These are phyloP conservation scores for Cytospora leucostoma DNA, from an alignment of 2,329 filamentous ascomycete genomes.

Conservation along the genomic window DNA sequence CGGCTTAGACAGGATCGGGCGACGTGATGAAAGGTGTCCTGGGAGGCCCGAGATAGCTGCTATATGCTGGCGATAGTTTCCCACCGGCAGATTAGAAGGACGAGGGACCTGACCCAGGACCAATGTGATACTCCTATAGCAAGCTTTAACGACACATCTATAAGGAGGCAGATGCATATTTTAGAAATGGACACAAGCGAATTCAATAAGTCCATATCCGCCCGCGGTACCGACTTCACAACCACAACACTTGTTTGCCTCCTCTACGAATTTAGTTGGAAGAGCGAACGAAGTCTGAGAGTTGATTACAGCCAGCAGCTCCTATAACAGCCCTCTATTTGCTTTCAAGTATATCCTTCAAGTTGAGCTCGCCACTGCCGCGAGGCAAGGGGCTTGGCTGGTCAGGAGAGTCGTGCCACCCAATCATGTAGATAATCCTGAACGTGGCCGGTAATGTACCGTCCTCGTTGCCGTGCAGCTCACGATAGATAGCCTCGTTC, in stretches of 20 bases:
- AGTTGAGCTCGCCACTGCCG: slow-evolving; percentile 82
- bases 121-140: neutral
- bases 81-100: neutral
- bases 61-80: too few relatives aligned
- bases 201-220: neutral
- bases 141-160: neutral
- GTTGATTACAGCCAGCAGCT: neutral
- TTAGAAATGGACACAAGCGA: neutral
- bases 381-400: slow-evolving; percentile 79
- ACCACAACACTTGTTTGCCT: neutral
- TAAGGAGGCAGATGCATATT: slow-evolving; percentile 1
- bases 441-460: slow-evolving; percentile 86
- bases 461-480: slow-evolving; percentile 81
- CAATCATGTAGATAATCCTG: slow-evolving; percentile 96
- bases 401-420: slow-evolving; percentile 83
- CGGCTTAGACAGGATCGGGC: neutral
- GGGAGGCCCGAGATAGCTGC: neutral
- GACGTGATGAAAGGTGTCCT: neutral
- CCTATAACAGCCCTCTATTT: slow-evolving; percentile 37
- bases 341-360: slow-evolving; percentile 74
- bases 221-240: neutral
- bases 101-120: neutral
- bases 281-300: neutral
- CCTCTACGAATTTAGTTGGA: neutral
- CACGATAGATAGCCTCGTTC: slow-evolving; percentile 83